phyloP scores from a whole-genome alignment of 2,329 filamentous ascomycete genomes.

The Pseudogymnoascus sp. region DNA sequence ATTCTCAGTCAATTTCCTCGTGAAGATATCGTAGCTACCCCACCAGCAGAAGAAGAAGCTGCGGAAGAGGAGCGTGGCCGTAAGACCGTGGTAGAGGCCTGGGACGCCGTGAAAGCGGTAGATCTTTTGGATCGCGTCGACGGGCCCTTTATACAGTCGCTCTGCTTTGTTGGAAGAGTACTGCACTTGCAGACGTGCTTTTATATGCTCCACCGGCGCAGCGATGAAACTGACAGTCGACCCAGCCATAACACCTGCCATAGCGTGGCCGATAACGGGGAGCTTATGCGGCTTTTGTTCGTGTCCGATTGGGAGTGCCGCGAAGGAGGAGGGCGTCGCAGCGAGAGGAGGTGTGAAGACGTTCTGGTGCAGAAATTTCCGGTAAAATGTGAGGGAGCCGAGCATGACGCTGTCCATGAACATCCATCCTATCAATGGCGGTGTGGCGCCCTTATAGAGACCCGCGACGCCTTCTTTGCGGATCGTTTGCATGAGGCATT shows the following conservation, averaged over 20 bases:
- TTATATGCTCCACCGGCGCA: conserved; percentile 89
- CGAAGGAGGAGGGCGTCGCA: conserved; percentile 22
- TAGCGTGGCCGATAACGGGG: conserved; percentile 71
- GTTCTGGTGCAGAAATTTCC: conserved; percentile 70
- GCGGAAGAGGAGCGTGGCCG: conserved; percentile 78
- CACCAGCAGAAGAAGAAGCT: conserved; percentile 98
- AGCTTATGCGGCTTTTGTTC: conserved; percentile 41
- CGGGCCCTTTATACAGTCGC: conserved; percentile 73
- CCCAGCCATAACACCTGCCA: conserved; percentile 81
- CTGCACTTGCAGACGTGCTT: conserved; percentile 88
- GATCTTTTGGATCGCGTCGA: conserved; percentile 73
- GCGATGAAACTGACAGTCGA: conserved; percentile 88
- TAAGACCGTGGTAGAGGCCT: conserved; percentile 80
- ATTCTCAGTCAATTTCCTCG: conserved; percentile 53
- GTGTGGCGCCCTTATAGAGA: conserved; percentile 89
- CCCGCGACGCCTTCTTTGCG: conserved; percentile 76
- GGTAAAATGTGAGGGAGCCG: conserved; percentile 83
- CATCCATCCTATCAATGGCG: conserved; percentile 94
- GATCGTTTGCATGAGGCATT: conserved; percentile 78
- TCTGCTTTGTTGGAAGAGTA: conserved; percentile 73
- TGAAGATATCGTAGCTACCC: conserved; percentile 86
- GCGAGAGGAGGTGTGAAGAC: conserved; percentile 51
- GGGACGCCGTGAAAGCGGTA: conserved; percentile 61
- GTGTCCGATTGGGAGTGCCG: conserved; percentile 14
- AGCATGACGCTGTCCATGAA: conserved; percentile 93